These are phyloP conservation scores for Hypoxylon cercidicola DNA, from an alignment of 495 filamentous ascomycete genomes.

Conservation along the genomic window DNA sequence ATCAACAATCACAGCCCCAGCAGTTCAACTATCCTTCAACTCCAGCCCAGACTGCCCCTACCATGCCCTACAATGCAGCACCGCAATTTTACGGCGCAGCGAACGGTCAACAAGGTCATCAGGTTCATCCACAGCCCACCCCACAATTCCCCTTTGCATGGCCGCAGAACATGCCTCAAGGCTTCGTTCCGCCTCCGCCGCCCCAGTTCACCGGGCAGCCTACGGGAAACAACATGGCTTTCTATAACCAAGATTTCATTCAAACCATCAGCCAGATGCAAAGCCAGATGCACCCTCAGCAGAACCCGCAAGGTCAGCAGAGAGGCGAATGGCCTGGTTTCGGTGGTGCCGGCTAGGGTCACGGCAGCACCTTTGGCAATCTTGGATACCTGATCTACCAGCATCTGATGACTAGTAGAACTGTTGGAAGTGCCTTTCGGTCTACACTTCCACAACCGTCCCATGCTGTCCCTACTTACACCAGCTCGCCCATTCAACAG, in stretches of 20 bases:
- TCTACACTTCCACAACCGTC: too few relatives aligned
- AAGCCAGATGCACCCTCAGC: conserved; percentile 58
- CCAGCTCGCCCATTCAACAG: too few relatives aligned
- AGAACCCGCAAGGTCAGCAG: conserved; percentile 56
- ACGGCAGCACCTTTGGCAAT: conserved; percentile 2
- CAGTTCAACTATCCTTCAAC: conserved; percentile 37
- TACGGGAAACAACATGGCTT: conserved; percentile 36
- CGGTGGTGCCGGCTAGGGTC: conserved; percentile 30
- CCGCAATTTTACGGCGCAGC: conserved; percentile 37
- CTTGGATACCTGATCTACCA: background rate
- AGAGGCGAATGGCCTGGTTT: conserved; percentile 40
- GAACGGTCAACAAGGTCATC: conserved; percentile 16
- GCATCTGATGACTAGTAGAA: background rate
- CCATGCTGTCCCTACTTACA: too few relatives aligned
- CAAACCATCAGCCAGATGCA: conserved; percentile 32
- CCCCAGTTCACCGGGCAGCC: conserved; percentile 44
- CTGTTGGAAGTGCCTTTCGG: background rate
- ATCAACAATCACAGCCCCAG: conserved; percentile 37
- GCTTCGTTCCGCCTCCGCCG: conserved; percentile 44
- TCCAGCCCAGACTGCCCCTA: conserved; percentile 19
- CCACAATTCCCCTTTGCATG: conserved; percentile 39
- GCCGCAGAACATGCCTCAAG: conserved; percentile 38
- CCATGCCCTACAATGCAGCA: conserved; percentile 24
- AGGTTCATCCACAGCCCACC: conserved; percentile 21
- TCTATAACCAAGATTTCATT: conserved; percentile 75